phyloP scores from a whole-genome alignment of 1,284 basidiomycete genomes.

The Albatrellus sp. region DNA sequence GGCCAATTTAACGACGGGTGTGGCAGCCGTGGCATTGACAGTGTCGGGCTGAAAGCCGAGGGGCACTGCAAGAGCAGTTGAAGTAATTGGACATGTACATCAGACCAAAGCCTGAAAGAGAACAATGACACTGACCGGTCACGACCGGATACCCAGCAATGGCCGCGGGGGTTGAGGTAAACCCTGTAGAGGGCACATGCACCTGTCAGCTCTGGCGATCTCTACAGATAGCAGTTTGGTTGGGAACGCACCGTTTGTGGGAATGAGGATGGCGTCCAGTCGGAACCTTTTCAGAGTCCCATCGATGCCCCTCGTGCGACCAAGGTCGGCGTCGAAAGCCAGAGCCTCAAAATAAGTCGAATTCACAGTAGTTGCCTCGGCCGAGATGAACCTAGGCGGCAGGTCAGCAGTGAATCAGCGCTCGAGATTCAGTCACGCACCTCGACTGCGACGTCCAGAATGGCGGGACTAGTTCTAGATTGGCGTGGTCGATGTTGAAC shows the following conservation, averaged over 20 bases:
- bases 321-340: constrained; percentile 37
- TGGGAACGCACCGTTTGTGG: constrained; percentile 35
- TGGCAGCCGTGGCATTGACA: constrained; percentile 18
- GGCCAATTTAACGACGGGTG: constrained; percentile 13
- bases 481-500: constrained; percentile 37
- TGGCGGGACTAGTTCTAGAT: constrained; percentile 33
- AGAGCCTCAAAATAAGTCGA: constrained; percentile 36
- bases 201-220: background rate
- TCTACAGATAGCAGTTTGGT: background rate
- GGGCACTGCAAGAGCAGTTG: constrained; percentile 29
- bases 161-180: constrained; percentile 20
- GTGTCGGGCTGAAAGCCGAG: constrained; percentile 49
- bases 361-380: constrained; percentile 35
- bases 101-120: background rate
- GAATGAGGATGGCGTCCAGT: constrained; percentile 47
- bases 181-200: background rate
- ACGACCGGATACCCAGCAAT: constrained; percentile 51
- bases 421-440: constrained; percentile 15
- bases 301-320: constrained; percentile 44
- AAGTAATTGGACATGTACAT: background rate
- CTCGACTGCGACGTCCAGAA: constrained; percentile 34
- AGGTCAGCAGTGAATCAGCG: no score
- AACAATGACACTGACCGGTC: constrained; percentile 26
- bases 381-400: constrained; percentile 29
- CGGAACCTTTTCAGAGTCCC: constrained; percentile 35